Evolutionary conservation across 371 early-diverging fungal species (phyloP).

Genomic region (Cokeromyces recurvatus): DNA sequence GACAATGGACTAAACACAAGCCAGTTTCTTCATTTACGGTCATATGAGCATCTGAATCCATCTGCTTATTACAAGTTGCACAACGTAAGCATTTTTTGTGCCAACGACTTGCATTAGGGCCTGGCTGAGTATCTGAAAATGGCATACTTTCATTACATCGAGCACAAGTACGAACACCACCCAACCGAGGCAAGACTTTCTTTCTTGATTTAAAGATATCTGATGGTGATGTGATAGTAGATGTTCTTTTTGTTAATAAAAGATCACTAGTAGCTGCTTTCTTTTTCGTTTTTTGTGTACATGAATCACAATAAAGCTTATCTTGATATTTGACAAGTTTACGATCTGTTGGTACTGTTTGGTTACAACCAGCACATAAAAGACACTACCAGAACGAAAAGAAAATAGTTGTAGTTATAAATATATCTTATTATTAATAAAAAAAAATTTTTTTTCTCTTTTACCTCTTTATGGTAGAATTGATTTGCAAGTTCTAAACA

Average conservation of each 20-base stretch:
- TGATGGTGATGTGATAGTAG: slow-evolving; percentile 11
- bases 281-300: slow-evolving; percentile 11
- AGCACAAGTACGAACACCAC: slow-evolving; percentile 45
- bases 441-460: not conserved
- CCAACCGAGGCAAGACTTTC: slow-evolving; percentile 38
- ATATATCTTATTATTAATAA: not conserved
- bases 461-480: slow-evolving; percentile 28
- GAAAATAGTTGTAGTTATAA: not conserved
- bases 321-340: slow-evolving; percentile 54
- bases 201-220: slow-evolving; percentile 20
- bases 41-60: slow-evolving; percentile 51
- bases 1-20: slow-evolving; percentile 35
- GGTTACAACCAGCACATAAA: slow-evolving; percentile 26
- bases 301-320: slow-evolving; percentile 55
- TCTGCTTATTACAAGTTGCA: slow-evolving; percentile 41
- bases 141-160: slow-evolving; percentile 45
- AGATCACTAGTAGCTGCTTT: not conserved
- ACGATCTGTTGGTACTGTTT: slow-evolving; percentile 49
- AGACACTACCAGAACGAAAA: no score
- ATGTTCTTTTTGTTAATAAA: not conserved
- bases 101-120: slow-evolving; percentile 50
- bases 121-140: slow-evolving; percentile 45
- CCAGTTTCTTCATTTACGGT: slow-evolving; percentile 25
- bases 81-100: slow-evolving; percentile 52
- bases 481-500: slow-evolving; percentile 18